Base-by-base conservation (phyloP, 768 basidiomycete species). In the Mrakia frigida region DNA sequence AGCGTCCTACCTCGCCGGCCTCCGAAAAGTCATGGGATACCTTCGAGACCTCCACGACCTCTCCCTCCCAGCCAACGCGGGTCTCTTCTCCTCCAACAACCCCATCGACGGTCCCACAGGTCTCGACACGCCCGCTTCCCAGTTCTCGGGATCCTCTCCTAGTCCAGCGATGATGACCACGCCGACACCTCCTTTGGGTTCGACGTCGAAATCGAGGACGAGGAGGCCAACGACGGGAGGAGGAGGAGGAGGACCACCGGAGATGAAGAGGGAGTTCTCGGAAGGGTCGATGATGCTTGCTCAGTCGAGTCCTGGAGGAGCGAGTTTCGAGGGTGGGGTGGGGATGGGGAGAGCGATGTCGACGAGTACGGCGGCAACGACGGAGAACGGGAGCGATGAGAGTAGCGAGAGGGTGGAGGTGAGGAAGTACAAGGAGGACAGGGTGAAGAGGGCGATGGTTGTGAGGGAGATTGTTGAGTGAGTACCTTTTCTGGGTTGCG, bases 21-120 rank as follows among this genome's bases (percentile, higher is more conserved):
- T 99, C 72, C 88, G 92, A 74, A 91, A 92, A 14, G 89, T 99
- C 25, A 95, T 98, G 91, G 93, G 94, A 10, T 99, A 98, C 83
- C 87, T 99, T 28, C 89, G 90, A 80, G 97, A 99, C 80, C 91
- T 99, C 89, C 91, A 94, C 81, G 97, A 99, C 81, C 86, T 99
- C 41, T 90, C 90, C 25, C 89, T 79, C 87, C 89, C 90, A 16
- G 50, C 59, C 37, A 56, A 52, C 60, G 59, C 68, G 13, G 33
- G 68, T 14, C 13, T 50, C 65, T 25, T 59, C 6, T 37, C 74
- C 41, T 56, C 50, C 65, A 46, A n/a, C 61, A 31, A 13, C 2
- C n/a, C 63, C 37, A 63, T 71, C 70, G 53, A 71, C 65, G 65
- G 65, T 16, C 18, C 35, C 6, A 68, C 65, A 1, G 65, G 65